Conservation (phyloP, 805 yeast species). For the Saccharomycopsis javanensis region DNA sequence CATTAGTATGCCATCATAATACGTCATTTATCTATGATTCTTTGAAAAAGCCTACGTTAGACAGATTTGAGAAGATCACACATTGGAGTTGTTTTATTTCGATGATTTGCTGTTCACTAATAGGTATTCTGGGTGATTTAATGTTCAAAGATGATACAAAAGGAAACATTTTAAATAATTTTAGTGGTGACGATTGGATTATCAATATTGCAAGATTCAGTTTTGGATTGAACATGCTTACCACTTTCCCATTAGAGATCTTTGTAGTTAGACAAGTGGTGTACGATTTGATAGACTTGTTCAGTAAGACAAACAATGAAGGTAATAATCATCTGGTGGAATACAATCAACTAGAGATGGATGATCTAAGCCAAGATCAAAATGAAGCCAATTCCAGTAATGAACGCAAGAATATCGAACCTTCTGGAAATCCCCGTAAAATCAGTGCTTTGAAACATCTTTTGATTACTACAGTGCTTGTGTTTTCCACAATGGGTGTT, state of each 20-base stretch:
- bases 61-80: slow-evolving; percentile 64
- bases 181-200: slow-evolving; percentile 61
- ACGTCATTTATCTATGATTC: slow-evolving; percentile 86
- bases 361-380: slow-evolving; percentile 18
- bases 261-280: slow-evolving; percentile 85
- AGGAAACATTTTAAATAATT: slow-evolving; percentile 84
- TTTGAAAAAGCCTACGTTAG: slow-evolving; percentile 62
- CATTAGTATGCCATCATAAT: slow-evolving; percentile 92
- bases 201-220: slow-evolving; percentile 84
- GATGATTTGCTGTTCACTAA: slow-evolving; percentile 62
- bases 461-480: slow-evolving; percentile 53
- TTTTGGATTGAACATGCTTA: slow-evolving; percentile 86
- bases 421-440: slow-evolving; percentile 6
- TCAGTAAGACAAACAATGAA: slow-evolving; percentile 16
- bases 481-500: slow-evolving; percentile 61
- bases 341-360: slow-evolving; percentile 6
- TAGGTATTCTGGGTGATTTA: slow-evolving; percentile 73
- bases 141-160: slow-evolving; percentile 70
- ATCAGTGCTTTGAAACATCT: slow-evolving; percentile 38
- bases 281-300: slow-evolving; percentile 45
- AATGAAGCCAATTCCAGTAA: slow-evolving; percentile 20
- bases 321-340: slow-evolving; percentile 6
- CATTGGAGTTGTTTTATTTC: slow-evolving; percentile 79
- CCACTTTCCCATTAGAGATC: slow-evolving; percentile 83
- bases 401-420: slow-evolving; percentile 16